Conservation (phyloP, 345 rosid species). For the Camelina hispida region DNA sequence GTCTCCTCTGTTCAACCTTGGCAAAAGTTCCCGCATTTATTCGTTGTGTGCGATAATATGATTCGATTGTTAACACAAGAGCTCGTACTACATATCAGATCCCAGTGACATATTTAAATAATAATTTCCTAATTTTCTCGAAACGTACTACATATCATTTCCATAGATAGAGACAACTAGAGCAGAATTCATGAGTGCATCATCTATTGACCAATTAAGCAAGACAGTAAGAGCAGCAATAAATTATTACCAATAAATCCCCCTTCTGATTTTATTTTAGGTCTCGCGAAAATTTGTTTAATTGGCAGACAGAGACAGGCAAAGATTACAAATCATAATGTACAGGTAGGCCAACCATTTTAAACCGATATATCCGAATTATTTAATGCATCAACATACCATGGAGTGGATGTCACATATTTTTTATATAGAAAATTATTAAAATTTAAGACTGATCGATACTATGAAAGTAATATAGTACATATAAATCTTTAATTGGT, state of each 20-base stretch:
- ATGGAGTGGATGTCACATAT: neutral
- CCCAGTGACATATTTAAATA: neutral
- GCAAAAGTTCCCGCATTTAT: neutral
- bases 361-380: neutral
- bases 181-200: too few species aligned
- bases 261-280: neutral
- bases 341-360: neutral
- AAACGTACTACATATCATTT: neutral
- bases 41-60: neutral
- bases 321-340: neutral
- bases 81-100: neutral
- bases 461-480: too few species aligned
- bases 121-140: neutral
- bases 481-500: too few species aligned
- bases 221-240: neutral
- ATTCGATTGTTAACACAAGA: neutral
- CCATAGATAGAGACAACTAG: too few species aligned
- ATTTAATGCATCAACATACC: neutral
- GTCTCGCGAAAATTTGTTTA: neutral
- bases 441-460: too few species aligned
- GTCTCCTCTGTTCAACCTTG: too few species aligned
- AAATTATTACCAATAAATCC: neutral
- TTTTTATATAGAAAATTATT: too few species aligned
- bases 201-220: too few species aligned
- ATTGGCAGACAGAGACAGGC: neutral